Evolutionary conservation across 2,329 filamentous ascomycete species (phyloP).

Genomic region (Ophiostoma sp.): DNA sequence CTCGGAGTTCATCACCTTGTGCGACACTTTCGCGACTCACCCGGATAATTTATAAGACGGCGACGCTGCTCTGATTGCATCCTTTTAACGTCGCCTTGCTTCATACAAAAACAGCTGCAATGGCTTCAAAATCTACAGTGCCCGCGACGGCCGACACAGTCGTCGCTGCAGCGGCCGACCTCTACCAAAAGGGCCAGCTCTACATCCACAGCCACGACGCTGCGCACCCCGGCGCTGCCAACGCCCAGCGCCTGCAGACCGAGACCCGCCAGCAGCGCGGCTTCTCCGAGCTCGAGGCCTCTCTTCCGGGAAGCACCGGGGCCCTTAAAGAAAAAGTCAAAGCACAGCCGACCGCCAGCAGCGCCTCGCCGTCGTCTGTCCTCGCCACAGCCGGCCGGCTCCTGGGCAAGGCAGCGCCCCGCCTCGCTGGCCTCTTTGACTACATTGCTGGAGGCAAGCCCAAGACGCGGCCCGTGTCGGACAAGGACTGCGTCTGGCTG

Average conservation of each 20-base stretch:
- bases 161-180: background rate
- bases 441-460: conserved; percentile 53
- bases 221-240: conserved; percentile 15
- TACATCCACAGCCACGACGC: background rate
- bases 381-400: conserved; percentile 7
- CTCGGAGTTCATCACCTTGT: background rate
- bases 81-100: background rate
- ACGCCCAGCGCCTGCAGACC: conserved; percentile 42
- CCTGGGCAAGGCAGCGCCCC: conserved; percentile 26
- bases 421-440: conserved; percentile 42
- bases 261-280: conserved; percentile 45
- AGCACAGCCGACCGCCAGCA: background rate
- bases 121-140: background rate
- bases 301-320: conserved; percentile 36
- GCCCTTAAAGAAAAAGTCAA: background rate
- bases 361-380: conserved; percentile 23
- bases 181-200: background rate
- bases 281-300: conserved; percentile 48
- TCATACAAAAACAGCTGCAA: background rate
- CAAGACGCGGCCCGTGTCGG: conserved; percentile 54
- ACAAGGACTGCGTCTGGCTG: conserved; percentile 74
- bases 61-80: background rate
- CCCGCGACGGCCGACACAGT: background rate
- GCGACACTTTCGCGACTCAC: background rate
- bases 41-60: too few species aligned